phyloP scores from a whole-genome alignment of 345 rosid genomes.

The Mallotus nudiflorus region DNA sequence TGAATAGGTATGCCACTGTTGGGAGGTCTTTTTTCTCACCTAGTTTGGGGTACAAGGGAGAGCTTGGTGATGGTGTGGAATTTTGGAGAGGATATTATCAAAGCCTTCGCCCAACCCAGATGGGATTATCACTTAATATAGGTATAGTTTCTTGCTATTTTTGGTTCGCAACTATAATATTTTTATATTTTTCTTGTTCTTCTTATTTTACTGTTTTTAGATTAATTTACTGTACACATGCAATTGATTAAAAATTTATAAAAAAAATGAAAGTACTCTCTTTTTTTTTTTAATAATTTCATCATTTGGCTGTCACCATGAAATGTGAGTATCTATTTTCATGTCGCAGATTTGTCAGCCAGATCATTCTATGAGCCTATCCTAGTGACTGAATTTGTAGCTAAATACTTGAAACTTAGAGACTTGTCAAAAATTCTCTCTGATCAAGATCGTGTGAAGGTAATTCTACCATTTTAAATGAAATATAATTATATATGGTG shows the following conservation, averaged over 20 bases:
- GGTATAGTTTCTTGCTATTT: constrained; percentile 38
- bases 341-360: constrained; percentile 66
- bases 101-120: constrained; percentile 67
- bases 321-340: background rate
- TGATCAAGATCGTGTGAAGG: constrained; percentile 64
- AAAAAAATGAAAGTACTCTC: too few species aligned
- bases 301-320: background rate
- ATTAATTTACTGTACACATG: too few species aligned
- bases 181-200: too few species aligned
- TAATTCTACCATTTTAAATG: constrained; percentile 9
- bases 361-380: constrained; percentile 69
- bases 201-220: too few species aligned
- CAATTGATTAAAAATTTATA: too few species aligned
- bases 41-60: constrained; percentile 36
- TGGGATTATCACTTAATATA: constrained; percentile 73
- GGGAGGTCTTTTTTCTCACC: constrained; percentile 64
- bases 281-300: background rate
- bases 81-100: constrained; percentile 77
- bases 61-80: constrained; percentile 58
- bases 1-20: constrained; percentile 44
- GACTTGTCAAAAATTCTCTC: constrained; percentile 44
- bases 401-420: constrained; percentile 31
- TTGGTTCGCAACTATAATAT: too few species aligned
- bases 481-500: background rate
- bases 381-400: constrained; percentile 47